phyloP scores from a whole-genome alignment of 106 monocot genomes.

The Apostasia shenzhenica region DNA sequence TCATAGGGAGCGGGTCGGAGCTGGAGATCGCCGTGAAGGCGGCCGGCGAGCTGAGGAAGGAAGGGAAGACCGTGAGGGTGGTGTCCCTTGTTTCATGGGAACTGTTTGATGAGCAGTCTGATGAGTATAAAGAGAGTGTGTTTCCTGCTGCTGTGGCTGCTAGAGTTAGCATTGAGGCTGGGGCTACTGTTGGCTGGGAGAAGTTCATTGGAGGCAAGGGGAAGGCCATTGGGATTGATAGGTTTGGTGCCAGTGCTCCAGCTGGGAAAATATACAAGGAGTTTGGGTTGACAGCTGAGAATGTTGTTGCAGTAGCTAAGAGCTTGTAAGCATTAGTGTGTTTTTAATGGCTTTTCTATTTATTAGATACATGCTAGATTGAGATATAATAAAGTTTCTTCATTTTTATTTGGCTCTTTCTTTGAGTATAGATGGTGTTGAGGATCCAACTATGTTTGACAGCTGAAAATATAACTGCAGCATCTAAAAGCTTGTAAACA shows the following conservation, averaged over 20 bases:
- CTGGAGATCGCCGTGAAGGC: conserved; percentile 80
- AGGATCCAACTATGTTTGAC: too few relatives aligned
- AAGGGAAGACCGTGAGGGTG: conserved; percentile 64
- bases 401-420: not conserved
- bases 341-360: too few relatives aligned
- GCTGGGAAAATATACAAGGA: conserved; percentile 88
- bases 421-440: too few relatives aligned
- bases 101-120: conserved; percentile 72
- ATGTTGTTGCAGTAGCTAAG: conserved; percentile 49
- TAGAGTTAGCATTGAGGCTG: conserved; percentile 77
- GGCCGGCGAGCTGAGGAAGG: conserved; percentile 70
- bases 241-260: conserved; percentile 84
- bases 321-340: conserved; percentile 16
- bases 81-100: conserved; percentile 86
- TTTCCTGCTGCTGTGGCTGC: conserved; percentile 55
- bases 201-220: conserved; percentile 60
- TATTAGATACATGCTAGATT: too few relatives aligned
- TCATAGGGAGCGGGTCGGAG: conserved; percentile 71
- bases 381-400: not conserved
- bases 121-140: conserved; percentile 70
- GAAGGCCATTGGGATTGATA: conserved; percentile 73
- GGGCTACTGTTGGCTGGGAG: conserved; percentile 73
- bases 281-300: conserved; percentile 63
- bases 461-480: too few relatives aligned
- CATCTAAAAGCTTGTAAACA: too few relatives aligned